Percentiles rank a stretch among this genome's conserved stretches.
Conservation (phyloP, 176 grass and related monocot genomes). For the Oryza punctata region DNA sequence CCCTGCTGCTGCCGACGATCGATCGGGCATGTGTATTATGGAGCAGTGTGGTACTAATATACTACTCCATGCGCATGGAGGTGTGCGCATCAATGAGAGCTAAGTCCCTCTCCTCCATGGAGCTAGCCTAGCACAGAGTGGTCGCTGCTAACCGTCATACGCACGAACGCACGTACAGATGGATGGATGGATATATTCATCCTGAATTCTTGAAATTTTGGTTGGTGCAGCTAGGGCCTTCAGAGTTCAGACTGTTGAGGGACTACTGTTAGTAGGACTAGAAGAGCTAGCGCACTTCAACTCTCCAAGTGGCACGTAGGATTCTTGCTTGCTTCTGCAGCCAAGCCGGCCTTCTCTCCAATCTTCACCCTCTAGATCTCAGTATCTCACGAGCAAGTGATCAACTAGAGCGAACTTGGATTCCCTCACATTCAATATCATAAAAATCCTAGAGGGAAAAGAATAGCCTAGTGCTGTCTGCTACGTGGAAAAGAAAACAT, state of each 20-base stretch:
- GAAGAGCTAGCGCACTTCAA: constrained; percentile 1
- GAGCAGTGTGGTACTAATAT: not conserved
- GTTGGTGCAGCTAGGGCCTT: constrained; percentile 25
- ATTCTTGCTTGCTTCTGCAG: constrained; percentile 56
- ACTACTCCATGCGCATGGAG: not conserved
- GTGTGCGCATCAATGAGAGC: constrained; percentile 8
- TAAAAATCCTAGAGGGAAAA: not conserved
- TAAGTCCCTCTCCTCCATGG: constrained; percentile 4
- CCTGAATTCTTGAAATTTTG: constrained; percentile 2
- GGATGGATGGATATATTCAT: too few relatives aligned
- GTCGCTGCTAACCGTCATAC: too few relatives aligned
- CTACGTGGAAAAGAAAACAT: not conserved
- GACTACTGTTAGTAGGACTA: constrained; percentile 39
- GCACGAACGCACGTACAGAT: too few relatives aligned
- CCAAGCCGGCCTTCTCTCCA: constrained; percentile 12
- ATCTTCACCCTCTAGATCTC: not conserved
- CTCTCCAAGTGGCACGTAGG: constrained; percentile 10
- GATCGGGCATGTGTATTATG: not conserved
- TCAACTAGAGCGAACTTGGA: not conserved
- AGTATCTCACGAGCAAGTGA: not conserved
- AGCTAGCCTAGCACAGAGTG: not conserved
- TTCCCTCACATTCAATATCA: constrained; percentile 1
- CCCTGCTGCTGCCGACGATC: not conserved
- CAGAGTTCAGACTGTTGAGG: not conserved
- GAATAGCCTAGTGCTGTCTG: not conserved